phyloP scores from a whole-genome alignment of 257 asterid genomes.

The Misopates orontium region DNA sequence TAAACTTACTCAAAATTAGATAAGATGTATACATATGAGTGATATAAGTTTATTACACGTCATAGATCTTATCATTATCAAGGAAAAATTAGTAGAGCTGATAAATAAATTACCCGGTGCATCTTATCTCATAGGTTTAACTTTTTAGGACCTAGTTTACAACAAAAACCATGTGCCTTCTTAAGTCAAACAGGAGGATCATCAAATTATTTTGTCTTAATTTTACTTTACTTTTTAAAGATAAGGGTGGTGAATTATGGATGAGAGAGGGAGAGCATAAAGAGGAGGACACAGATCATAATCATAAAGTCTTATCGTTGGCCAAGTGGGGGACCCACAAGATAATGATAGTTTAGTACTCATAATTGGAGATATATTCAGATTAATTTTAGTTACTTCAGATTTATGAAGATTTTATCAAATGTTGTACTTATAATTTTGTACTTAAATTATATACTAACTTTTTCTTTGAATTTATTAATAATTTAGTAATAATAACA shows the following conservation, averaged over 20 bases:
- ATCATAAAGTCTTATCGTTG: constrained; percentile 28
- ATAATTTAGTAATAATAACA: too few relatives aligned
- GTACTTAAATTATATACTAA: too few relatives aligned
- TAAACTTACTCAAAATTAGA: too few relatives aligned
- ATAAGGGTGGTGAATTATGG: constrained; percentile 27
- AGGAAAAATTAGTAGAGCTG: too few relatives aligned
- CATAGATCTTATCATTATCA: too few relatives aligned
- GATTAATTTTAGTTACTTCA: too few relatives aligned
- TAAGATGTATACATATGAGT: too few relatives aligned
- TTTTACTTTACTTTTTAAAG: constrained; percentile 20
- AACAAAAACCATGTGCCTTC: constrained; percentile 24
- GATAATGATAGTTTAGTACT: constrained; percentile 26
- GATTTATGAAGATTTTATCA: too few relatives aligned
- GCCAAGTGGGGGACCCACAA: constrained; percentile 23
- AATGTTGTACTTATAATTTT: too few relatives aligned
- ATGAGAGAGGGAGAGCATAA: constrained; percentile 23
- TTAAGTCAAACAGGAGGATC: constrained; percentile 21
- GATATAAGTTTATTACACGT: too few relatives aligned
- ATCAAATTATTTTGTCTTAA: not conserved
- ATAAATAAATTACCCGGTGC: not conserved
- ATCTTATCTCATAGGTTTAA: constrained; percentile 29
- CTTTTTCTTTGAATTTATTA: too few relatives aligned
- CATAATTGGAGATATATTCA: constrained; percentile 13
- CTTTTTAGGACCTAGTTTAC: constrained; percentile 3
- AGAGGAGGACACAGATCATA: not conserved